Conservation (phyloP, 1,139 yeast species). For the Debaryomyces robertsiae region DNA sequence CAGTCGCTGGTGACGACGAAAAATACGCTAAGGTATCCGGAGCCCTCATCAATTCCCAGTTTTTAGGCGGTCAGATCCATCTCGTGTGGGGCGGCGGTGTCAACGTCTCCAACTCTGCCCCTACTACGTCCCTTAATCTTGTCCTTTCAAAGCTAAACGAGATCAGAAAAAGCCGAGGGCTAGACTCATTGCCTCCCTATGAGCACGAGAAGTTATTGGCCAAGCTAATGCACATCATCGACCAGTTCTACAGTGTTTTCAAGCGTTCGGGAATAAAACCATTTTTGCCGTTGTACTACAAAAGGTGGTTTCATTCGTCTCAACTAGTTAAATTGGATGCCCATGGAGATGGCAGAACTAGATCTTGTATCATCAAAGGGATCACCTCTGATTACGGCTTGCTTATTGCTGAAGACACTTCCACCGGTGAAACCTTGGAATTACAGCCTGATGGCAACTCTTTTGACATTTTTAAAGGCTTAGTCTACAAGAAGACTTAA, state of each 20-base stretch:
- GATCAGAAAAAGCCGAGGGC: slow-evolving; percentile 43
- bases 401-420: slow-evolving; percentile 70
- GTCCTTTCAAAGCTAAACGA: slow-evolving; percentile 64
- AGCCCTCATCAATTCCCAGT: slow-evolving; percentile 77
- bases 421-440: slow-evolving; percentile 60
- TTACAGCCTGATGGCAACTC: slow-evolving; percentile 98
- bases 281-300: slow-evolving; percentile 73
- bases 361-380: slow-evolving; percentile 68
- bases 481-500: slow-evolving; percentile 64
- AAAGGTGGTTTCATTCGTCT: slow-evolving; percentile 80
- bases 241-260: slow-evolving; percentile 61
- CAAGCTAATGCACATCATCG: slow-evolving; percentile 64
- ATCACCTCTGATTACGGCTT: slow-evolving; percentile 85
- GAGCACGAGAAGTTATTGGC: slow-evolving; percentile 71
- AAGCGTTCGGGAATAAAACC: slow-evolving; percentile 65
- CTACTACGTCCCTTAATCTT: slow-evolving; percentile 83
- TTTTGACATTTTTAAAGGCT: slow-evolving; percentile 90
- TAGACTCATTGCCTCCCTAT: slow-evolving; percentile 49
- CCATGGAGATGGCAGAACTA: slow-evolving; percentile 41
- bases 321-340: slow-evolving; percentile 63
- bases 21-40: slow-evolving; percentile 83
- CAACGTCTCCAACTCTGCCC: slow-evolving; percentile 83
- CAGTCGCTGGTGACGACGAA: slow-evolving; percentile 44
- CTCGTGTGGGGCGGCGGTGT: slow-evolving; percentile 85
- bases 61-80: slow-evolving; percentile 57